Evolutionary conservation across 129 eudicot genomes (phyloP).

Genomic region (Flaveria linearis): DNA sequence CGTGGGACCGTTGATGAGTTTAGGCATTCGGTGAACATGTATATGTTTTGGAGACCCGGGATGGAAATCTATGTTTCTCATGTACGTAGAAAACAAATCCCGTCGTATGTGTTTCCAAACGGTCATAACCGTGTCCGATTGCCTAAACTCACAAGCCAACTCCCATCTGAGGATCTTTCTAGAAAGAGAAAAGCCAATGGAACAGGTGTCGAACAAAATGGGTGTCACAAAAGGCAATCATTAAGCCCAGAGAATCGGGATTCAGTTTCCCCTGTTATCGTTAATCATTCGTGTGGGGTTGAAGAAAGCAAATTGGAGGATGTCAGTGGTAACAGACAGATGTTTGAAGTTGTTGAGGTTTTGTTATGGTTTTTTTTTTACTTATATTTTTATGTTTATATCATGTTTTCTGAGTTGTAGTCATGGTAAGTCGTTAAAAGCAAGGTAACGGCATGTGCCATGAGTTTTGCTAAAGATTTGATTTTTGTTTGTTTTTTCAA

Average conservation of each 20-base stretch:
- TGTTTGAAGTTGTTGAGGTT: slow-evolving; percentile 51
- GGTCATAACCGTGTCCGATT: slow-evolving; percentile 57
- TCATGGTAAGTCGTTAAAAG: neutral
- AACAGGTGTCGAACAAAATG: slow-evolving; percentile 19
- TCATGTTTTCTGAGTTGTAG: neutral
- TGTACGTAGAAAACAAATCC: slow-evolving; percentile 69
- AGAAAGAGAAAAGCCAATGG: slow-evolving; percentile 48
- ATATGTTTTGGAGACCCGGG: slow-evolving; percentile 77
- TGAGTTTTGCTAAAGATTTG: neutral
- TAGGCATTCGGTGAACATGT: slow-evolving; percentile 59
- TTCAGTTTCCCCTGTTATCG: slow-evolving; percentile 53
- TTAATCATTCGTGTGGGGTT: slow-evolving; percentile 22
- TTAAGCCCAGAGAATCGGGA: slow-evolving; percentile 43
- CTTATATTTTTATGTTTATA: neutral
- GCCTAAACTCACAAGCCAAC: slow-evolving; percentile 31
- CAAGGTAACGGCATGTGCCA: neutral
- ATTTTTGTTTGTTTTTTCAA: slow-evolving; percentile 15
- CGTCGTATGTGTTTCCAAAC: slow-evolving; percentile 62
- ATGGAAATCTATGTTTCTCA: slow-evolving; percentile 81
- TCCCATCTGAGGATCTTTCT: slow-evolving; percentile 26
- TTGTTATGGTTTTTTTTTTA: slow-evolving; percentile 16
- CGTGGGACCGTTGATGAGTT: slow-evolving; percentile 81
- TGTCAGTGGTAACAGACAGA: slow-evolving; percentile 15
- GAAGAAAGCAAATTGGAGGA: slow-evolving; percentile 21
- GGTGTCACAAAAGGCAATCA: slow-evolving; percentile 44